phyloP scores from a whole-genome alignment of 148 eudicot species.

The Dianthus caryophyllus region DNA sequence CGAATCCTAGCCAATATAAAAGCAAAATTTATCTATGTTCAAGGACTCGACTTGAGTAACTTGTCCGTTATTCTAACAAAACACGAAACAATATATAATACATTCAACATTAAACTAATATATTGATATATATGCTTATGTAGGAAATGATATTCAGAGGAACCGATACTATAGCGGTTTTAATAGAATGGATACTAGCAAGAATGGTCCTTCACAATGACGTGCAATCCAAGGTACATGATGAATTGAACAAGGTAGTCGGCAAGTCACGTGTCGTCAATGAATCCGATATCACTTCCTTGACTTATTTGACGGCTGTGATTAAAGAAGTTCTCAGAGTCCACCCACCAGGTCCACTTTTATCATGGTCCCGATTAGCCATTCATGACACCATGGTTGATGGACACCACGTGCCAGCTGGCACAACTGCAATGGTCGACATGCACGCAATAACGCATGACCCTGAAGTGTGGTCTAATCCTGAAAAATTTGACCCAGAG shows the following conservation, averaged over 20 bases:
- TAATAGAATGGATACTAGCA: conserved; percentile 77
- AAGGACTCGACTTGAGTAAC: too few species aligned
- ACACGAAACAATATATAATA: neutral
- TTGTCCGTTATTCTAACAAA: neutral
- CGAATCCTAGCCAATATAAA: too few species aligned
- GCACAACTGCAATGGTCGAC: conserved; percentile 95
- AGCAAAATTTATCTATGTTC: too few species aligned
- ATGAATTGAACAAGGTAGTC: conserved; percentile 48
- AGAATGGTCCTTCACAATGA: conserved; percentile 87
- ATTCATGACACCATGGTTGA: conserved; percentile 74
- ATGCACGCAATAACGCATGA: conserved; percentile 94
- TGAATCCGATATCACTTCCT: conserved; percentile 41
- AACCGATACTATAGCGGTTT: conserved; percentile 81
- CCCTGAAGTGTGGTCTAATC: conserved; percentile 51
- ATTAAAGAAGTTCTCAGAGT: conserved; percentile 73
- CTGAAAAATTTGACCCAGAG: conserved; percentile 56
- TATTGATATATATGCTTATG: neutral
- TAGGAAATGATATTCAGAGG: conserved; percentile 98
- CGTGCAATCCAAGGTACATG: conserved; percentile 77
- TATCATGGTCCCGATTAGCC: conserved; percentile 89
- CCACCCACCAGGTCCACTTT: conserved; percentile 93
- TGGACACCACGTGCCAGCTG: conserved; percentile 62
- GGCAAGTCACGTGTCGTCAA: conserved; percentile 43
- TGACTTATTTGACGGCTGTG: conserved; percentile 66
- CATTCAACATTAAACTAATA: neutral